These are phyloP conservation scores for Salisapilia sapeloensis DNA, from an alignment of 352 stramenopile genomes.

Conservation along the genomic window DNA sequence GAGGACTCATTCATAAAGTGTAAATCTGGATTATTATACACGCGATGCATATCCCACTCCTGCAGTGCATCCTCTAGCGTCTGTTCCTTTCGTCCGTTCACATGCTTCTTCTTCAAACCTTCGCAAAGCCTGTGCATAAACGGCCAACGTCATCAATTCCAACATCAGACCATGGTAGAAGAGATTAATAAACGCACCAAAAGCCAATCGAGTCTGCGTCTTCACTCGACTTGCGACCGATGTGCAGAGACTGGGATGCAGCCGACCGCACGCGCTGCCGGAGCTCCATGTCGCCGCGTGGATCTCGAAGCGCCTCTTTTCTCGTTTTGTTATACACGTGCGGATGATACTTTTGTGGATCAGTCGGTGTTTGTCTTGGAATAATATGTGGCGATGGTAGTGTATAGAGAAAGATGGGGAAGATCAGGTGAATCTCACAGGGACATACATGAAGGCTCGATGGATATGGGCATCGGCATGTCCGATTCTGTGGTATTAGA, in stretches of 20 bases:
- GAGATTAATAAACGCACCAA: slow-evolving; percentile 15
- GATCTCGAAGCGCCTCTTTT: no score
- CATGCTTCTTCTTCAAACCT: slow-evolving; percentile 44
- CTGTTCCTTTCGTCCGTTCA: slow-evolving; percentile 21
- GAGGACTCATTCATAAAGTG: slow-evolving; percentile 70
- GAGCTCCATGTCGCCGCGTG: slow-evolving; percentile 23
- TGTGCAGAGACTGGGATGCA: slow-evolving; percentile 8
- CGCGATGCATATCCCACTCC: slow-evolving; percentile 28
- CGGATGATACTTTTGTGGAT: no score
- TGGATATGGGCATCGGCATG: no score
- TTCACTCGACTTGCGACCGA: slow-evolving; percentile 26
- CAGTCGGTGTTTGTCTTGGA: no score
- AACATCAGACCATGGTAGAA: not conserved
- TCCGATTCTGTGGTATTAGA: no score
- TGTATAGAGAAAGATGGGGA: no score
- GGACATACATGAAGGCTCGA: no score
- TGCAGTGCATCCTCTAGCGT: slow-evolving; percentile 17
- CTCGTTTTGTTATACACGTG: no score
- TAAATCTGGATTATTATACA: slow-evolving; percentile 15
- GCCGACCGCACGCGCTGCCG: slow-evolving; percentile 25
- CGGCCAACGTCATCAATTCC: not conserved
- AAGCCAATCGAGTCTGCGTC: slow-evolving; percentile 26
- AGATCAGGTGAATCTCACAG: no score
- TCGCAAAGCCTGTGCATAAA: slow-evolving; percentile 36
- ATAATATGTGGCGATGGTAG: no score